A percentile compares a stretch with the other conserved stretches of the same genome.
Evolutionary conservation across 768 basidiomycete species (phyloP).

Genomic region (Kwoniella dendrophila): DNA sequence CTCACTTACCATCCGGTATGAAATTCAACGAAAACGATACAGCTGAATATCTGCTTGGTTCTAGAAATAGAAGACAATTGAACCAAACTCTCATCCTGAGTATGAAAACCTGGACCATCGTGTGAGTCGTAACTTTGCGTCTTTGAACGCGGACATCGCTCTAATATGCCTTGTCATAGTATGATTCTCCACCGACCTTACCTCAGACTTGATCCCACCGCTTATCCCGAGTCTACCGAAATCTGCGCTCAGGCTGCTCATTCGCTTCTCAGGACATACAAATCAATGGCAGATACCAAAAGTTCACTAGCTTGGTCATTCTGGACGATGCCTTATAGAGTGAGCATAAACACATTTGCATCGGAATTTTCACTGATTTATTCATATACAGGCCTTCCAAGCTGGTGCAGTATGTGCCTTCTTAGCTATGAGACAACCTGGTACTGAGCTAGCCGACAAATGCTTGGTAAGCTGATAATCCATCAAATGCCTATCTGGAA

Average conservation of each 20-base stretch:
- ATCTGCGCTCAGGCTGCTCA: constrained; percentile 69
- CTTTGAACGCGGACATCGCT: not conserved
- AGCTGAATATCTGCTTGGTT: constrained; percentile 27
- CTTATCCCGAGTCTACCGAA: constrained; percentile 59
- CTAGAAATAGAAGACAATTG: constrained; percentile 30
- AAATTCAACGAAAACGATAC: constrained; percentile 49
- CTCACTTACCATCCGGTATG: constrained; percentile 44
- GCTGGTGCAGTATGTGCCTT: constrained; percentile 48
- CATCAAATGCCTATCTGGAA: not conserved
- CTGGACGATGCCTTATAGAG: constrained; percentile 53
- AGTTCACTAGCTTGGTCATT: constrained; percentile 51
- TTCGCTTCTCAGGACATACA: constrained; percentile 65
- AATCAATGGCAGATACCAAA: constrained; percentile 40
- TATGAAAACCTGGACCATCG: constrained; percentile 51
- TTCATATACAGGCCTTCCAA: constrained; percentile 41
- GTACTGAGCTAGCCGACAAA: constrained; percentile 36
- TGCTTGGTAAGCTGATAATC: constrained; percentile 41
- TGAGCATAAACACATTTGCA: constrained; percentile 11
- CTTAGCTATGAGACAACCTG: constrained; percentile 52
- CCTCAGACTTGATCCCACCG: constrained; percentile 49
- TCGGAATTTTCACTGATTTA: not conserved
- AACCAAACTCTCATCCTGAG: constrained; percentile 50
- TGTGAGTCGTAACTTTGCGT: constrained; percentile 33
- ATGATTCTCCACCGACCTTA: constrained; percentile 54
- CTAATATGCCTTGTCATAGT: constrained; percentile 21